phyloP scores from a whole-genome alignment of 805 yeast species.

The Candida awuae region DNA sequence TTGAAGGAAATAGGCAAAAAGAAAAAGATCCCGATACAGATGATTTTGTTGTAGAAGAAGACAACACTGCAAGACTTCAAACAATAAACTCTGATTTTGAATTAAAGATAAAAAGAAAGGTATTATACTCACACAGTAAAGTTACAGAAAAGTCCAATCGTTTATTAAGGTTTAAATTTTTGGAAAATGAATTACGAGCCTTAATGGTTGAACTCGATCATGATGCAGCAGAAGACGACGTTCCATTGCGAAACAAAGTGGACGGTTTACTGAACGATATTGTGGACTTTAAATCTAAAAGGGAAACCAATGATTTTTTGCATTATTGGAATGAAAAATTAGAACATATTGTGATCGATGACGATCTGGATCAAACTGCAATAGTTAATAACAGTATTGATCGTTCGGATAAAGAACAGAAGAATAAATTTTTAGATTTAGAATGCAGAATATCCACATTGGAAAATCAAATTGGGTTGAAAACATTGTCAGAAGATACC shows the following conservation, averaged over 20 bases:
- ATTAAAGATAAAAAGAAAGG: not conserved
- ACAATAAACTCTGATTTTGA: slow-evolving; percentile 7
- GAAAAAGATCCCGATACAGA: slow-evolving; percentile 1
- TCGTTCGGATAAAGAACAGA: no score
- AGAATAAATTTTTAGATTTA: slow-evolving; percentile 2
- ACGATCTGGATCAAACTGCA: no score
- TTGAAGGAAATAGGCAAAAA: not conserved
- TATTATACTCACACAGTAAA: not conserved
- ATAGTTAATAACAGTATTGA: no score
- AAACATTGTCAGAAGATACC: not conserved
- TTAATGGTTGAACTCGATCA: slow-evolving; percentile 10
- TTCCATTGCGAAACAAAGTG: slow-evolving; percentile 1
- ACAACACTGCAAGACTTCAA: not conserved
- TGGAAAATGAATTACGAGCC: slow-evolving; percentile 10
- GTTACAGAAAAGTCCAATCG: not conserved
- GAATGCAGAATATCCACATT: slow-evolving; percentile 13
- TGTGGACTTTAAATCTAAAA: not conserved
- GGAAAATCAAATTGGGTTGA: slow-evolving; percentile 9
- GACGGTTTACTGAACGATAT: slow-evolving; percentile 5
- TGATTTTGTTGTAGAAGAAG: slow-evolving; percentile 2
- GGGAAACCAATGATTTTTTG: slow-evolving; percentile 4
- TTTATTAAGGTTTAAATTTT: slow-evolving; percentile 8
- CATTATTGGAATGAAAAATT: slow-evolving; percentile 10
- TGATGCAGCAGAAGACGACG: slow-evolving; percentile 1
- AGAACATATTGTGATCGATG: not conserved